Evolutionary conservation across 495 filamentous ascomycete species (phyloP), one percentile per base, ranked within the genome.

Genomic region (Patellaria atrata): DNA sequence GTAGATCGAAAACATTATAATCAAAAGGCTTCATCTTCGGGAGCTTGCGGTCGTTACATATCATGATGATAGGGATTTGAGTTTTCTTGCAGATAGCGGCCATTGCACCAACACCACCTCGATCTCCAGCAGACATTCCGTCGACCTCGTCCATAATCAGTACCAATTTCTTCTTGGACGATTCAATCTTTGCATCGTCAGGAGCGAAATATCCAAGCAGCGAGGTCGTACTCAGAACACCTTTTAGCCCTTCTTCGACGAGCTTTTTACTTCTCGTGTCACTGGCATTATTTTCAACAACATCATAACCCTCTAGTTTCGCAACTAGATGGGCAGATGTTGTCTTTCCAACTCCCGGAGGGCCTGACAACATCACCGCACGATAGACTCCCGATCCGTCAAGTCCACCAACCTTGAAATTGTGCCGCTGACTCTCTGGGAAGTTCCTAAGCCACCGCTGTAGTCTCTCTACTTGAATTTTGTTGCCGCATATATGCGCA

Each of bases 21-120:
- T 96, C 84, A 50, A 99, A 96, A 0, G 89, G 89, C 59, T 83
- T 94, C 89, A 99, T 94, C 67, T 99, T 99, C 22, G 76, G 89
- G 32, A 81, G 59, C 39, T 67, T 75, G 41, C 89, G 76, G 48
- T 99, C 89, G 50, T 99, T 99, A 65, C 91, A 99, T 46, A 99
- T 93, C 22, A 94, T 66, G 40, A 99, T 94, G 44, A 99, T 79
- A 1, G 89, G 89, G 19, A 99, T 77, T 44, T 84, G 77, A 0
- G 84, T 83, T 64, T 91, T 94, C 61, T 79, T 94, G 60, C 86
- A 94, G 27, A 94, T 73, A 30, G 84, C 77, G 30, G 89, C 87
- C 23, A 99, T 65, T 21, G 91, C 87, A 14, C 86, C 89, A 25
- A 99, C 91, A 52, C 89, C 89, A 44, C 89, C 89, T 27, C 89